Conservation (phyloP, 2,329 filamentous ascomycete species). For the Dactylellina parvicollis region DNA sequence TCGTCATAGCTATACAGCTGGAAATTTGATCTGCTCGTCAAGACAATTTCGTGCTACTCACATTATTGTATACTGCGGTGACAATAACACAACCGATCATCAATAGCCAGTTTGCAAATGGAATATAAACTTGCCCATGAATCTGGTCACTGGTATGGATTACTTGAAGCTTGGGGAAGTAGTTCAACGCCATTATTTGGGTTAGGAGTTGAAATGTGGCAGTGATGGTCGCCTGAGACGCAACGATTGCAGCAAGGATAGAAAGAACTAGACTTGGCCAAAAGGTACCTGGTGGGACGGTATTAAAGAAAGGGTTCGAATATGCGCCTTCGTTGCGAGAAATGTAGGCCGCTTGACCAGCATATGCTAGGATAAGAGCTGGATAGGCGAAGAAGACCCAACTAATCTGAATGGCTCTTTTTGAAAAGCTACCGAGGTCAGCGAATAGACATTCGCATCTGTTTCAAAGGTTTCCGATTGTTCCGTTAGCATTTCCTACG, state of each 20-base stretch:
- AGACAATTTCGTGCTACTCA: conserved; percentile 60
- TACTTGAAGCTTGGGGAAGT: conserved; percentile 79
- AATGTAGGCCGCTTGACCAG: conserved; percentile 79
- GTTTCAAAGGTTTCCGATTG: too few relatives aligned
- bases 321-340: conserved; percentile 70
- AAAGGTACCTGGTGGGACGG: conserved; percentile 73
- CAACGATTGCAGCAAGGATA: conserved; percentile 76
- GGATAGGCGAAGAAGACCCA: conserved; percentile 77
- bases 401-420: conserved; percentile 74
- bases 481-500: too few relatives aligned
- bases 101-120: conserved; percentile 78
- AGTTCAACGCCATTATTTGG: conserved; percentile 77
- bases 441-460: conserved; percentile 73
- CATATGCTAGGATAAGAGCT: conserved; percentile 73
- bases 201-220: conserved; percentile 76
- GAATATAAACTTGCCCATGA: conserved; percentile 80
- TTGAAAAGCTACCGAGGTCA: conserved; percentile 77
- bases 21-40: not conserved
- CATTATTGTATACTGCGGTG: conserved; percentile 77
- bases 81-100: conserved; percentile 80
- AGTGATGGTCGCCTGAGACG: conserved; percentile 81
- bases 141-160: conserved; percentile 76
- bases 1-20: conserved; percentile 3
- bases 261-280: conserved; percentile 76
- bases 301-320: conserved; percentile 78